A percentile compares a stretch with the other conserved stretches of the same genome.
Conservation (phyloP, 208 protist species). For the Sergeia podlipaevii region DNA sequence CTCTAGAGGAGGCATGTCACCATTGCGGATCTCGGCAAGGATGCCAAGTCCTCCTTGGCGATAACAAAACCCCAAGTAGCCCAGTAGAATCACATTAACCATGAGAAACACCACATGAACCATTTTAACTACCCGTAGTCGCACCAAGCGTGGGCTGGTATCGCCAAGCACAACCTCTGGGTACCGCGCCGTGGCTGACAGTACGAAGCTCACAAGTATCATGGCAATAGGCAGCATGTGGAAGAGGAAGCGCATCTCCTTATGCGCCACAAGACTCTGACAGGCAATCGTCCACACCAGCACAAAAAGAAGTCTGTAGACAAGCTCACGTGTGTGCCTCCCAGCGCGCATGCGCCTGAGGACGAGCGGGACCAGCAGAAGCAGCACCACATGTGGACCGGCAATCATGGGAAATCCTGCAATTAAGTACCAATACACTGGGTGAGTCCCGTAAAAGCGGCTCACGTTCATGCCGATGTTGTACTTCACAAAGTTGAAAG, state of each 20-base stretch:
- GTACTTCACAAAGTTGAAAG: constrained; percentile 73
- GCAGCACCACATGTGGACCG: constrained; percentile 35
- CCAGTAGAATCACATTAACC: constrained; percentile 32
- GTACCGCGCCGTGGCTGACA: constrained; percentile 18
- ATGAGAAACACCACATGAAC: constrained; percentile 17
- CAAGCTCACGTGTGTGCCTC: neutral
- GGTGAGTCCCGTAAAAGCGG: constrained; percentile 87
- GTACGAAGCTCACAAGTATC: constrained; percentile 39
- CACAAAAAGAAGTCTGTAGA: constrained; percentile 9
- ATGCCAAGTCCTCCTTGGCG: constrained; percentile 38
- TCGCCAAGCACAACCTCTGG: neutral
- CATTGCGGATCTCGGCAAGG: constrained; percentile 34
- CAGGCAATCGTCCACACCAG: constrained; percentile 43
- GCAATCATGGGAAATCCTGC: constrained; percentile 60
- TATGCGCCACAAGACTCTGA: constrained; percentile 89
- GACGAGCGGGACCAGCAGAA: constrained; percentile 26
- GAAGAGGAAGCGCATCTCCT: constrained; percentile 92
- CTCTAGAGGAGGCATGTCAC: neutral
- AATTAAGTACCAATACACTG: constrained; percentile 82
- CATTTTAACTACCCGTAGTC: neutral
- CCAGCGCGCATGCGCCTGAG: constrained; percentile 9
- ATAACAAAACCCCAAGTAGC: constrained; percentile 38
- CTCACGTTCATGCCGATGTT: constrained; percentile 86
- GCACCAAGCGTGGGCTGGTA: neutral
- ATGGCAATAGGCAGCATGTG: constrained; percentile 43